A percentile compares a stretch with the other conserved stretches of the same genome.
phyloP scores from a whole-genome alignment of 139 green algal genomes.

The Mesostigma viride region DNA sequence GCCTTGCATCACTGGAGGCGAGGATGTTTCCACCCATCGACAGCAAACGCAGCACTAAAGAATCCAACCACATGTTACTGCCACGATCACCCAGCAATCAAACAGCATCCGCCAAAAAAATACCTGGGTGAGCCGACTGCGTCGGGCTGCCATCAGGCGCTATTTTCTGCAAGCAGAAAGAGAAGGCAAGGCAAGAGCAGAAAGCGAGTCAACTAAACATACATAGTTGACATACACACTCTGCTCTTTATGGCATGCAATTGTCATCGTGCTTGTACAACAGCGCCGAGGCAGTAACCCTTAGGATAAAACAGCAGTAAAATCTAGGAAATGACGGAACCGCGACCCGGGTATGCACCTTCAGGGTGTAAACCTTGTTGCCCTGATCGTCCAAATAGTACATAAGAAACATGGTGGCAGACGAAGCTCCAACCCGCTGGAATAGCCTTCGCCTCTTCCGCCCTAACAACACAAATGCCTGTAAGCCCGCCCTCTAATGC shows the following conservation, averaged over 20 bases:
- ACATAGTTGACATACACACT: neutral
- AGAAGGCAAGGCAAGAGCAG: neutral
- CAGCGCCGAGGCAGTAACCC: neutral
- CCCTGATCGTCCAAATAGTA: slow-evolving; percentile 79
- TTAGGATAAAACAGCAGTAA: neutral
- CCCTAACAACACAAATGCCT: too few relatives aligned
- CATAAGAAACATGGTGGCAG: slow-evolving; percentile 96
- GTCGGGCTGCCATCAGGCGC: slow-evolving; percentile 57
- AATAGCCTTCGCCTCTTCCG: too few relatives aligned
- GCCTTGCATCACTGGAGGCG: too few relatives aligned
- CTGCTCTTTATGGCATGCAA: neutral
- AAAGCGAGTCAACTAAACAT: neutral
- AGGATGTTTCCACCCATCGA: neutral
- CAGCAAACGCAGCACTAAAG: neutral
- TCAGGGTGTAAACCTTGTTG: slow-evolving; percentile 82
- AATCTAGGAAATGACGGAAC: neutral
- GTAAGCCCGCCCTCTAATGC: too few relatives aligned
- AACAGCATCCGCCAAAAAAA: neutral
- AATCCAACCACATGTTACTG: neutral
- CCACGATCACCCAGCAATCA: neutral
- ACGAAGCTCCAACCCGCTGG: too few relatives aligned
- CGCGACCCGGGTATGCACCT: slow-evolving; percentile 43
- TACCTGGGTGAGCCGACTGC: slow-evolving; percentile 32
- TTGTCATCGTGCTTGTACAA: slow-evolving; percentile 12
- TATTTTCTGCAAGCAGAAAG: slow-evolving; percentile 21